A percentile compares a stretch with the other conserved stretches of the same genome.
Evolutionary conservation across 1,284 basidiomycete species (phyloP).

Genomic region (Cutaneotrichosporon sp.): DNA sequence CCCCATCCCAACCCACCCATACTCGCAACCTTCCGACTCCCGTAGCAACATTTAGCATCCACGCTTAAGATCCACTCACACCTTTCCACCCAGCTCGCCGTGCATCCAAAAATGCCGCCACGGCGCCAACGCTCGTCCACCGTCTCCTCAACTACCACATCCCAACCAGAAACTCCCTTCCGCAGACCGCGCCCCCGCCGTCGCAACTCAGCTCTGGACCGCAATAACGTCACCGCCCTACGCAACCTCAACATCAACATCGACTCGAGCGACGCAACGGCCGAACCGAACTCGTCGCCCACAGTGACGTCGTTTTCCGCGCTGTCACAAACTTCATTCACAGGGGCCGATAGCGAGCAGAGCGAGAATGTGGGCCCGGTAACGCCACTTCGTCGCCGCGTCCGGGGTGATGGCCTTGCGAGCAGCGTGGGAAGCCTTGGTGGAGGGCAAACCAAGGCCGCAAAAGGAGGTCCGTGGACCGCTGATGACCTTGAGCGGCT

Average conservation of each 20-base stretch:
- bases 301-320: not conserved
- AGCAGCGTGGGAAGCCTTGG: not conserved
- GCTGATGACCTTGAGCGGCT: constrained; percentile 5
- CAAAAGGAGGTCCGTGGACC: not conserved
- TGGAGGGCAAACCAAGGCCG: too few species aligned
- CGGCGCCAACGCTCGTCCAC: not conserved
- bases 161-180: not conserved
- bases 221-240: not conserved
- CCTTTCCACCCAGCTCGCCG: too few species aligned
- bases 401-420: not conserved
- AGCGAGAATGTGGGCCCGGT: not conserved
- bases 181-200: not conserved
- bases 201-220: not conserved
- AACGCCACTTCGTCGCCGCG: not conserved
- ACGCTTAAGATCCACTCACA: too few species aligned
- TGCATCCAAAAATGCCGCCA: not conserved
- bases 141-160: not conserved
- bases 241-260: not conserved
- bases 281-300: not conserved
- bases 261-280: constrained; percentile 2
- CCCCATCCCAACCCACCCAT: too few species aligned
- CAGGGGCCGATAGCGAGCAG: not conserved
- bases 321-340: not conserved
- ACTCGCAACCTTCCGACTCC: too few species aligned
- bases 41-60: too few species aligned